A percentile compares a stretch with the other conserved stretches of the same genome.
Conservation (phyloP, 495 filamentous ascomycete species). For the Penicillium robsamsonii region DNA sequence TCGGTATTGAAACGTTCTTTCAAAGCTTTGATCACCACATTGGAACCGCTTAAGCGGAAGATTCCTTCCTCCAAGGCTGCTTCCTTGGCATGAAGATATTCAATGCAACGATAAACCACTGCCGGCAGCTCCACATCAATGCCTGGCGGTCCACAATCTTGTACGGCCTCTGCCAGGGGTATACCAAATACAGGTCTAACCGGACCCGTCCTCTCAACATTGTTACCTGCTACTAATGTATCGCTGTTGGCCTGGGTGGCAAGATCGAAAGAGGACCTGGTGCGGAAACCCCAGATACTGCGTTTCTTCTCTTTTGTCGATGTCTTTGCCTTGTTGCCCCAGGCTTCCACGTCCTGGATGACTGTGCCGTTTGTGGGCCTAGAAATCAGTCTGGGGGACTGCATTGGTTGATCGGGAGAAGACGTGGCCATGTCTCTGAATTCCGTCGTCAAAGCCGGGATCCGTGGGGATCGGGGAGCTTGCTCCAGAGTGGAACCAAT, state of each 20-base stretch:
- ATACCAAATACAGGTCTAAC: slow-evolving; percentile 82
- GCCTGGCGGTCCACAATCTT: slow-evolving; percentile 70
- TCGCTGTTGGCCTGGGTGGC: slow-evolving; percentile 43
- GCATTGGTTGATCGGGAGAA: slow-evolving; percentile 20
- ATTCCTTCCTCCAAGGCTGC: slow-evolving; percentile 90
- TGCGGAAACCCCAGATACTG: slow-evolving; percentile 90
- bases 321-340: slow-evolving; percentile 72
- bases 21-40: slow-evolving; percentile 85
- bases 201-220: slow-evolving; percentile 53
- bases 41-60: slow-evolving; percentile 92
- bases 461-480: slow-evolving; percentile 33
- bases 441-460: slow-evolving; percentile 30
- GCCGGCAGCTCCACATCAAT: slow-evolving; percentile 74
- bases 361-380: slow-evolving; percentile 80
- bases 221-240: slow-evolving; percentile 34
- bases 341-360: slow-evolving; percentile 81
- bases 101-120: slow-evolving; percentile 95
- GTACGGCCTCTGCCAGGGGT: slow-evolving; percentile 80
- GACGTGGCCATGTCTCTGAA: slow-evolving; percentile 27
- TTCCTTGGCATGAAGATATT: slow-evolving; percentile 83
- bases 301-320: slow-evolving; percentile 79
- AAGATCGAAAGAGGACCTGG: slow-evolving; percentile 60
- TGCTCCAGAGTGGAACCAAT: slow-evolving; percentile 52
- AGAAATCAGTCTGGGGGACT: slow-evolving; percentile 68
- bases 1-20: slow-evolving; percentile 91